Percentiles rank a stretch among this genome's conserved stretches.
phyloP scores from a whole-genome alignment of 1,284 basidiomycete genomes.

The Phellinidium pouzarii region DNA sequence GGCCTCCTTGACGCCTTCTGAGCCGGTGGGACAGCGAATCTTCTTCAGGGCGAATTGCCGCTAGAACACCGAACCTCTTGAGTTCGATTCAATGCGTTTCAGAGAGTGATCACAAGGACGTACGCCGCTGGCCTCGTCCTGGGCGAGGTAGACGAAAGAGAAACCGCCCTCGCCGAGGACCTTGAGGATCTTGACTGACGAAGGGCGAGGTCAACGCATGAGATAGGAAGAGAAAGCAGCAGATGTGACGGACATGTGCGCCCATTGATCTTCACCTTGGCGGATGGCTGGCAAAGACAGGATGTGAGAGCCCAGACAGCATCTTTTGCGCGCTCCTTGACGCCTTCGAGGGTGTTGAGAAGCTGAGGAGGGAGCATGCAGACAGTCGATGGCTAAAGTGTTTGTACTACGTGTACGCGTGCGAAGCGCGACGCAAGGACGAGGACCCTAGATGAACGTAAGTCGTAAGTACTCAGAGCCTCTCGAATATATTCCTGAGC shows the following conservation, averaged over 20 bases:
- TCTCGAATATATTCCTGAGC: no score
- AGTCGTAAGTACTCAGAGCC: no score
- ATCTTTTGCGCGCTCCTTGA: slow-evolving; percentile 73
- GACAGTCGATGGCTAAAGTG: neutral
- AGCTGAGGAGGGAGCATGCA: slow-evolving; percentile 18
- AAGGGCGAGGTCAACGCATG: neutral
- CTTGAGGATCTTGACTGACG: slow-evolving; percentile 78
- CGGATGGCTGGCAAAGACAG: slow-evolving; percentile 72
- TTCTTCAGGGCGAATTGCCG: slow-evolving; percentile 92
- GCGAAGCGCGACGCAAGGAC: no score
- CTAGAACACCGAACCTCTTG: slow-evolving; percentile 29
- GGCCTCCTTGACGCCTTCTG: slow-evolving; percentile 75
- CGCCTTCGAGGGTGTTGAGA: slow-evolving; percentile 44
- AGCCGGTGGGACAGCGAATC: slow-evolving; percentile 79
- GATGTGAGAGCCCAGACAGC: slow-evolving; percentile 73
- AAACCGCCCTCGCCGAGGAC: slow-evolving; percentile 93
- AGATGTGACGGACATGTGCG: slow-evolving; percentile 55
- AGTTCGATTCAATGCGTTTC: slow-evolving; percentile 3
- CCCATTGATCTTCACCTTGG: slow-evolving; percentile 90
- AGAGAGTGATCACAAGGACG: slow-evolving; percentile 24
- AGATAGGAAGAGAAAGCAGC: neutral
- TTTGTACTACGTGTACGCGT: no score
- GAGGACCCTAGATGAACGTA: no score
- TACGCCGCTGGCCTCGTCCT: slow-evolving; percentile 77
- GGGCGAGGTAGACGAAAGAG: slow-evolving; percentile 90